Percentiles rank a stretch among this genome's conserved stretches.
phyloP scores from a whole-genome alignment of 768 basidiomycete species.

The Naganishia kalamii region DNA sequence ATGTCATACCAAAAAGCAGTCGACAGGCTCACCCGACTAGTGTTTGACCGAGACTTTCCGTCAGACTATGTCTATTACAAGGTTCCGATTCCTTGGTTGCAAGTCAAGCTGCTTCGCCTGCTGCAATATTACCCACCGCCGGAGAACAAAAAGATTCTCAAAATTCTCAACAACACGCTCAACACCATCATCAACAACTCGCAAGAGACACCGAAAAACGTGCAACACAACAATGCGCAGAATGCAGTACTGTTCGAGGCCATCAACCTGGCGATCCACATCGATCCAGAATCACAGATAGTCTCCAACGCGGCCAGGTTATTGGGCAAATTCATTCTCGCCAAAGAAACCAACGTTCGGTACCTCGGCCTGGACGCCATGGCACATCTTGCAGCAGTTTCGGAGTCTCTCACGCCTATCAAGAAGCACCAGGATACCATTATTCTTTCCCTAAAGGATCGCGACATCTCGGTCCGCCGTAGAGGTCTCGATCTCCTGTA shows the following conservation, averaged over 20 bases:
- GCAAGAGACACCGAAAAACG: conserved; percentile 78
- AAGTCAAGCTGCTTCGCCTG: conserved; percentile 86
- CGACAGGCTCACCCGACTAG: conserved; percentile 77
- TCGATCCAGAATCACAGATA: conserved; percentile 82
- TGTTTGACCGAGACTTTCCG: conserved; percentile 82
- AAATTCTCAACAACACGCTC: conserved; percentile 71
- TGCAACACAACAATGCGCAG: conserved; percentile 98
- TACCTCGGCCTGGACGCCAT: conserved; percentile 97
- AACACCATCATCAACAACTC: conserved; percentile 81
- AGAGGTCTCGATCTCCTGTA: conserved; percentile 92
- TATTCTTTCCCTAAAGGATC: conserved; percentile 86
- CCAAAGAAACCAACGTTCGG: conserved; percentile 96
- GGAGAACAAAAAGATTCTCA: conserved; percentile 74
- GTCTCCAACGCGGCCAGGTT: conserved; percentile 82
- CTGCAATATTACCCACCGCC: conserved; percentile 94
- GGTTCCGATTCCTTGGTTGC: conserved; percentile 94
- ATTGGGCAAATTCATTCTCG: conserved; percentile 90
- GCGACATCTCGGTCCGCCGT: conserved; percentile 91
- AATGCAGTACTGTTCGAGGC: conserved; percentile 98
- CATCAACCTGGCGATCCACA: conserved; percentile 89
- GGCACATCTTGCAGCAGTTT: conserved; percentile 92
- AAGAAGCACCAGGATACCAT: conserved; percentile 95
- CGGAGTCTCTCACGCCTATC: conserved; percentile 82
- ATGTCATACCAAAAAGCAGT: conserved; percentile 94
- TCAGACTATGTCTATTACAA: conserved; percentile 94